Percentiles rank a stretch among this genome's conserved stretches.
phyloP scores from a whole-genome alignment of 2,329 filamentous ascomycete species.

The Neopestalotiopsis sp. region DNA sequence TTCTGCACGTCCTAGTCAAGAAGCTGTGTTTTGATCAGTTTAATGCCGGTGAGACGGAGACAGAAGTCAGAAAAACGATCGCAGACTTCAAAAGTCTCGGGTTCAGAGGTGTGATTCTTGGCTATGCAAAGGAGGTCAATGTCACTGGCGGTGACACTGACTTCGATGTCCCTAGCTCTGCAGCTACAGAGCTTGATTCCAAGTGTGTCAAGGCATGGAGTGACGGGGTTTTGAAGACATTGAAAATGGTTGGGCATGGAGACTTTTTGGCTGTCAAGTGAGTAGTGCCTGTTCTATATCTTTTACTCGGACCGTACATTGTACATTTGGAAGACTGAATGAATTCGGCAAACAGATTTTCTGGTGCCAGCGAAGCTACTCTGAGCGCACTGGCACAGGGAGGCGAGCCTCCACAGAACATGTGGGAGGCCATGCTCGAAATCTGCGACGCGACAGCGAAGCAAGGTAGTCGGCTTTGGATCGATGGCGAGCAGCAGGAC shows the following conservation, averaged over 20 bases:
- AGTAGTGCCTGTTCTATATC: not conserved
- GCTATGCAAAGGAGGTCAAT: not conserved
- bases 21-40: not conserved
- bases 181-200: not conserved
- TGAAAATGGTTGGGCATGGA: not conserved
- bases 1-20: not conserved
- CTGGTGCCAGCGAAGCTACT: not conserved
- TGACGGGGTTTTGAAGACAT: not conserved
- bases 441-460: not conserved
- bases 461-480: slow-evolving; percentile 5
- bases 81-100: not conserved
- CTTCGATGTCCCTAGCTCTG: not conserved
- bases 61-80: not conserved
- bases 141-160: not conserved
- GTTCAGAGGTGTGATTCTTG: not conserved
- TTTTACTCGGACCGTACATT: not conserved
- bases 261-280: slow-evolving; percentile 10
- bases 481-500: slow-evolving; percentile 12
- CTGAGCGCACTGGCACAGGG: not conserved
- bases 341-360: not conserved
- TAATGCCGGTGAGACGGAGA: not conserved
- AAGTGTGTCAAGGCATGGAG: not conserved
- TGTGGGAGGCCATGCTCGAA: slow-evolving; percentile 4
- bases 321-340: not conserved
- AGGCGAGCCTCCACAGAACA: not conserved